phyloP scores from a whole-genome alignment of 352 stramenopile genomes.

The Saprolegnia parasitica region DNA sequence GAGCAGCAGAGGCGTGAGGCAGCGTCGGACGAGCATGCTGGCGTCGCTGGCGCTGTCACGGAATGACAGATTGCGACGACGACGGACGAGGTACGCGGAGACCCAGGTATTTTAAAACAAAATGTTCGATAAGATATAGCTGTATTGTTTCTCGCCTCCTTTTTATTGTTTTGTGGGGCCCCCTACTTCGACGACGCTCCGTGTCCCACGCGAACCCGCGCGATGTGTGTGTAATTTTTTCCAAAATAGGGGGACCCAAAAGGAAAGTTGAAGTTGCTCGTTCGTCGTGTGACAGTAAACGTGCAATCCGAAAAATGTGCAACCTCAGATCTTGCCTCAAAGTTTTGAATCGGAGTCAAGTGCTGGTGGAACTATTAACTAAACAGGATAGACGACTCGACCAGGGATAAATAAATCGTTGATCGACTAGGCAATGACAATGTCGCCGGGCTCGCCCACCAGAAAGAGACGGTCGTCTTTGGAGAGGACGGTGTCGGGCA shows the following conservation, averaged over 20 bases:
- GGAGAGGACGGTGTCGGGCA: neutral
- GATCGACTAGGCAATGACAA: neutral
- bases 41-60: too few relatives aligned
- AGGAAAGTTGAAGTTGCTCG: neutral
- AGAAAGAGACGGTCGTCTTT: constrained; percentile 13
- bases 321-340: too few relatives aligned
- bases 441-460: neutral
- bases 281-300: neutral
- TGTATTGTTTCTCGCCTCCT: neutral
- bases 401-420: neutral
- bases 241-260: neutral
- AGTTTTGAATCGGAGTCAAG: too few relatives aligned
- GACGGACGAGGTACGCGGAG: neutral
- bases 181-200: neutral
- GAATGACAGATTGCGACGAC: neutral
- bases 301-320: too few relatives aligned
- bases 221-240: too few relatives aligned
- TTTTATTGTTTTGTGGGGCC: neutral
- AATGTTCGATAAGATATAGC: too few relatives aligned
- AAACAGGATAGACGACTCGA: neutral
- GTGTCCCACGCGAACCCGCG: too few relatives aligned
- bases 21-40: neutral
- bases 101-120: neutral
- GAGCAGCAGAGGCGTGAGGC: neutral
- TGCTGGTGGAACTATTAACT: too few relatives aligned